These are phyloP conservation scores for Claviceps digitariae DNA, from an alignment of 2,329 filamentous ascomycete genomes.

Conservation along the genomic window DNA sequence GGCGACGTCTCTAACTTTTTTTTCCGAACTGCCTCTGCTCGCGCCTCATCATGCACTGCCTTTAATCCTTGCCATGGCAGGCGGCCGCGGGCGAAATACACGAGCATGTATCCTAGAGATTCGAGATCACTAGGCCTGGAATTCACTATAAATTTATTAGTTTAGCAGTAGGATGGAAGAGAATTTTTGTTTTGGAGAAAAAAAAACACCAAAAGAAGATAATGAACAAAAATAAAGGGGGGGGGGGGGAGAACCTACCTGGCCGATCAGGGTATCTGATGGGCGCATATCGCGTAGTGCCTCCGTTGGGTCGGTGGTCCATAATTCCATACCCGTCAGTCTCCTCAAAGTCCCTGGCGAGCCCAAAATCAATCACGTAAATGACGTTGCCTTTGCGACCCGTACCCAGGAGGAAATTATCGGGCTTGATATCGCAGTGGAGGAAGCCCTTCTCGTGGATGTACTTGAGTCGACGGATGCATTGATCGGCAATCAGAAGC, in stretches of 20 bases:
- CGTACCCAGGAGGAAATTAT: constrained; percentile 99
- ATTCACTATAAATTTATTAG: background rate
- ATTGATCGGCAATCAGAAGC: constrained; percentile 86
- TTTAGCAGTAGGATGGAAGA: too few species aligned
- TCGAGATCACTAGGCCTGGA: constrained; percentile 2
- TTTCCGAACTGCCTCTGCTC: constrained; percentile 25
- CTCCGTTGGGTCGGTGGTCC: background rate
- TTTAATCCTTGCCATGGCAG: constrained; percentile 1
- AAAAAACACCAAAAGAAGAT: background rate
- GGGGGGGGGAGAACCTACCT: background rate
- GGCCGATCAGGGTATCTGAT: constrained; percentile 1
- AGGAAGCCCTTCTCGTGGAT: constrained; percentile 99
- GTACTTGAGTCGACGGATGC: constrained; percentile 98
- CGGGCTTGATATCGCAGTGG: constrained; percentile 98
- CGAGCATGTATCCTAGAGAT: constrained; percentile 2
- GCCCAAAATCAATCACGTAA: constrained; percentile 97
- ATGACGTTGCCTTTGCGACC: constrained; percentile 98
- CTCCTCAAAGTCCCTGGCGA: constrained; percentile 37
- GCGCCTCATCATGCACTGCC: constrained; percentile 42
- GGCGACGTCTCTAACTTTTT: constrained; percentile 39
- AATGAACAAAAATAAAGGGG: too few species aligned
- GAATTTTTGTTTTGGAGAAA: background rate
- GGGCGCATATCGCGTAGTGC: background rate
- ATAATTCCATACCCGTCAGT: background rate
- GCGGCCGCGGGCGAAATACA: background rate